phyloP scores from a whole-genome alignment of 805 yeast genomes.

The Candida ficus region DNA sequence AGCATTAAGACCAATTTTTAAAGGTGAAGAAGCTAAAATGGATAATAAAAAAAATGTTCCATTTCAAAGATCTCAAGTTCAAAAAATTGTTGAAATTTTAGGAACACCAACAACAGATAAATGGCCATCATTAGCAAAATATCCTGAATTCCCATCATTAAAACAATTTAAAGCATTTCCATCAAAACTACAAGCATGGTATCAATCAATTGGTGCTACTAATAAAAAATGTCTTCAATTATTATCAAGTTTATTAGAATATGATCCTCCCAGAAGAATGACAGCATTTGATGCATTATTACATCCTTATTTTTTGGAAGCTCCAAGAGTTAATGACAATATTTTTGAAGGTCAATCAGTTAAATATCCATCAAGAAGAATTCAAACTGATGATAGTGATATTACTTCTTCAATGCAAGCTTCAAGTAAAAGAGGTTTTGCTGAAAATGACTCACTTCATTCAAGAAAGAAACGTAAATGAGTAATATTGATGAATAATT shows the following conservation, averaged over 20 bases:
- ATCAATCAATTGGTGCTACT: constrained; percentile 71
- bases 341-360: constrained; percentile 73
- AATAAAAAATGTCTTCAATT: constrained; percentile 65
- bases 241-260: constrained; percentile 59
- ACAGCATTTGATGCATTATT: constrained; percentile 73
- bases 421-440: constrained; percentile 27
- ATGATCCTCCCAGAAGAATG: constrained; percentile 76
- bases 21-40: constrained; percentile 96
- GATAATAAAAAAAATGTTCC: constrained; percentile 92
- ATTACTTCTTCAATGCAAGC: constrained; percentile 37
- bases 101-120: constrained; percentile 79
- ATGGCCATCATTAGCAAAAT: constrained; percentile 76
- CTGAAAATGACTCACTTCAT: constrained; percentile 18
- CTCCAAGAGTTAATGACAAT: constrained; percentile 62
- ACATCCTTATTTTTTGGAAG: constrained; percentile 74
- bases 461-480: constrained; percentile 24
- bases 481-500: too few species aligned
- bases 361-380: constrained; percentile 81
- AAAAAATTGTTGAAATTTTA: constrained; percentile 84
- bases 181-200: constrained; percentile 75
- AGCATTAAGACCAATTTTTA: constrained; percentile 86
- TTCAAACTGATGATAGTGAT: constrained; percentile 83
- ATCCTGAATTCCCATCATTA: constrained; percentile 77
- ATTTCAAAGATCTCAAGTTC: constrained; percentile 88
- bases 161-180: constrained; percentile 58